A percentile compares a stretch with the other conserved stretches of the same genome.
phyloP scores from a whole-genome alignment of 495 filamentous ascomycete species.

The Cladorrhinum samala region DNA sequence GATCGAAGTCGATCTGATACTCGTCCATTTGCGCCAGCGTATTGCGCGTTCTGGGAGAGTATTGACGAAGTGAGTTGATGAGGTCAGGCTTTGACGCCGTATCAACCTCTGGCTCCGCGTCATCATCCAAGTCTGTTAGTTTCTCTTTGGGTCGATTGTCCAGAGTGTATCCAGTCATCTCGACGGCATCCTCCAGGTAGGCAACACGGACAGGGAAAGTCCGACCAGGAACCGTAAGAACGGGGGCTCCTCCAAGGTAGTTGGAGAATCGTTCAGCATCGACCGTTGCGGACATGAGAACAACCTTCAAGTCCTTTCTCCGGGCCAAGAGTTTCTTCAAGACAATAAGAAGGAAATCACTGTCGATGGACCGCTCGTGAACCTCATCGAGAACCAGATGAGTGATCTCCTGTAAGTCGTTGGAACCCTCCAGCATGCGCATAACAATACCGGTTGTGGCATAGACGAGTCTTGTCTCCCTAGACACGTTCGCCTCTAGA shows the following conservation, averaged over 20 bases:
- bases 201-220: slow-evolving; percentile 86
- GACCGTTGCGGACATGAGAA: slow-evolving; percentile 95
- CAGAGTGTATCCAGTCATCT: slow-evolving; percentile 65
- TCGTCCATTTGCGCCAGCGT: slow-evolving; percentile 74
- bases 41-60: slow-evolving; percentile 65
- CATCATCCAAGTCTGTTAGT: slow-evolving; percentile 49
- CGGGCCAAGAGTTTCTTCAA: slow-evolving; percentile 70
- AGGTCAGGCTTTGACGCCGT: slow-evolving; percentile 43
- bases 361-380: slow-evolving; percentile 91
- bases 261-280: slow-evolving; percentile 85
- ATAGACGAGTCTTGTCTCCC: slow-evolving; percentile 77
- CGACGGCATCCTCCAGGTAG: slow-evolving; percentile 87
- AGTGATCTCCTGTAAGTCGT: slow-evolving; percentile 78
- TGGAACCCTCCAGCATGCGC: slow-evolving; percentile 87
- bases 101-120: slow-evolving; percentile 44
- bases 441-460: slow-evolving; percentile 88
- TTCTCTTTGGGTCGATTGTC: slow-evolving; percentile 45
- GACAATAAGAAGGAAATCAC: slow-evolving; percentile 88
- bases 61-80: slow-evolving; percentile 54
- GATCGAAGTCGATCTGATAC: slow-evolving; percentile 76
- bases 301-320: slow-evolving; percentile 67
- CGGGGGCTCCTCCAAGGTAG: slow-evolving; percentile 77
- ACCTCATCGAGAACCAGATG: slow-evolving; percentile 94
- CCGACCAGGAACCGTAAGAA: slow-evolving; percentile 82
- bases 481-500: slow-evolving; percentile 76